Conservation (phyloP, 2,329 filamentous ascomycete species). For the Fonsecaea erecta region DNA sequence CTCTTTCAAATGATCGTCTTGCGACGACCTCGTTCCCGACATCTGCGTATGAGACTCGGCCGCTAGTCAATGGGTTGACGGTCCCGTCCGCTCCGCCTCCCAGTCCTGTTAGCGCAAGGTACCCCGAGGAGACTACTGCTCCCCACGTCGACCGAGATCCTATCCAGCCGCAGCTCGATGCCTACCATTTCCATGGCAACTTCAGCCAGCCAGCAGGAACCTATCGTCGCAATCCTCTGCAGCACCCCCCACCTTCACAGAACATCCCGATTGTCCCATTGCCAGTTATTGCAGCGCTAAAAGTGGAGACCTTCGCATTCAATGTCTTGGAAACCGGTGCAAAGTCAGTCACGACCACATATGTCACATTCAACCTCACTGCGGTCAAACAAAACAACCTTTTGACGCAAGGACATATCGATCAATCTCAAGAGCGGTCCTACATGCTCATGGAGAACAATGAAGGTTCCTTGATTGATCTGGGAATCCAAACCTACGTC, state of each 20-base stretch:
- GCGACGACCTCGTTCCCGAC: background rate
- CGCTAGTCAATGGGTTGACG: background rate
- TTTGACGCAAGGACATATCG: background rate
- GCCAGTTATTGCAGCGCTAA: slow-evolving; percentile 21
- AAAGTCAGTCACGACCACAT: slow-evolving; percentile 15
- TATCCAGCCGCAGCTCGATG: background rate
- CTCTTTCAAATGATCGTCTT: slow-evolving; percentile 1
- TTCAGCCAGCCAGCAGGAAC: background rate
- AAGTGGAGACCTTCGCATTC: slow-evolving; percentile 24
- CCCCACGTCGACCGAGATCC: background rate
- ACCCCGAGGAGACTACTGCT: background rate
- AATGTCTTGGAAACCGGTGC: slow-evolving; percentile 19
- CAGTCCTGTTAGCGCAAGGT: background rate
- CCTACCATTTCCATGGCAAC: background rate
- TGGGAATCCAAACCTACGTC: slow-evolving; percentile 18
- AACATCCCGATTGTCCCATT: background rate
- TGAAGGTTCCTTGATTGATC: slow-evolving; percentile 16
- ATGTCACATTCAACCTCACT: slow-evolving; percentile 27
- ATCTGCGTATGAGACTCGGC: background rate
- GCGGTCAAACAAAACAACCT: slow-evolving; percentile 21
- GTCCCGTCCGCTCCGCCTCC: background rate
- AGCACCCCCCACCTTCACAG: background rate
- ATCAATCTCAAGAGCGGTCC: background rate
- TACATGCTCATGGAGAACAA: slow-evolving; percentile 17
- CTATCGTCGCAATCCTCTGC: slow-evolving; percentile 14